phyloP scores from a whole-genome alignment of 2,329 filamentous ascomycete species.

The Botrytis byssoidea region DNA sequence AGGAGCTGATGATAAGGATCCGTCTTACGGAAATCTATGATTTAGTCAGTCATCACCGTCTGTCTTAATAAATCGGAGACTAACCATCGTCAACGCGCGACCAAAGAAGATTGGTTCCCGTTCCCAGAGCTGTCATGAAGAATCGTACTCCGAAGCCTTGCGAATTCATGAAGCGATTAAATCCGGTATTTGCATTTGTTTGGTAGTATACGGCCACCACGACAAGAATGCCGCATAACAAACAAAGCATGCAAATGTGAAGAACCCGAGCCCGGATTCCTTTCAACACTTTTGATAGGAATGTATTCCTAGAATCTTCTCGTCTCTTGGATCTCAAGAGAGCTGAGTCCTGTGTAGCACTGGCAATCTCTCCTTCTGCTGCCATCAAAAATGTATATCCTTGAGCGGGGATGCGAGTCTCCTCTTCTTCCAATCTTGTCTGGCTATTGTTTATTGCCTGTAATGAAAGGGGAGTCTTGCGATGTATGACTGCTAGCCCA shows the following conservation, averaged over 20 bases:
- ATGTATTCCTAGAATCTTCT: not conserved
- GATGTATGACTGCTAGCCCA: not conserved
- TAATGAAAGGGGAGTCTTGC: not conserved
- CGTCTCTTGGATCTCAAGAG: not conserved
- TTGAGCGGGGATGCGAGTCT: not conserved
- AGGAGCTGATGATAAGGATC: slow-evolving; percentile 44
- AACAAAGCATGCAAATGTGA: not conserved
- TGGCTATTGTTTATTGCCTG: not conserved
- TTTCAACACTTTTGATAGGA: not conserved
- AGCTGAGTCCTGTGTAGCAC: not conserved
- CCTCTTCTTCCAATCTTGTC: no score
- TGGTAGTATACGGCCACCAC: slow-evolving; percentile 2
- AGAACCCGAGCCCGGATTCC: not conserved
- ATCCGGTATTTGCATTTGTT: slow-evolving; percentile 36
- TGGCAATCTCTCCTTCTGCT: not conserved
- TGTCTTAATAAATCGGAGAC: slow-evolving; percentile 31
- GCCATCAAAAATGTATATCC: not conserved
- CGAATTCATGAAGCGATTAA: slow-evolving; percentile 44
- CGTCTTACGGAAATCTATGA: not conserved
- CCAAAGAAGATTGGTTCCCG: slow-evolving; percentile 45
- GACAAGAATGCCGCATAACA: not conserved
- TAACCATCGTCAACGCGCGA: slow-evolving; percentile 43
- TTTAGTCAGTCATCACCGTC: not conserved
- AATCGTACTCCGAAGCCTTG: slow-evolving; percentile 45
- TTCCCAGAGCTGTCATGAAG: slow-evolving; percentile 43